Base-by-base conservation (phyloP, 768 basidiomycete species). In the Pisolithus microcarpus region DNA sequence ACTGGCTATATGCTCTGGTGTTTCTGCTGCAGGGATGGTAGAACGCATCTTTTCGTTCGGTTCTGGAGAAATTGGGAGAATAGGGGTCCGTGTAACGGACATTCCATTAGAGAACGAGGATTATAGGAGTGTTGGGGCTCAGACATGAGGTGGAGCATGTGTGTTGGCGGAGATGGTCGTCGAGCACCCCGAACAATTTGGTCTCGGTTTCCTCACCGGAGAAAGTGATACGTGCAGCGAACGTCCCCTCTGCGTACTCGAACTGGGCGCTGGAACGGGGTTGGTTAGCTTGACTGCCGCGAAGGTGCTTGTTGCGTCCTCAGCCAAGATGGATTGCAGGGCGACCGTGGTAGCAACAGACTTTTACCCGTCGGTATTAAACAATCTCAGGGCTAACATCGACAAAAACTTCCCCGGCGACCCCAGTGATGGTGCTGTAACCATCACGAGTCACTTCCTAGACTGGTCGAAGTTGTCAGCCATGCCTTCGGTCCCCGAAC, bases 141-240 rank as follows among this genome's bases (percentile, higher is more conserved):
- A 92, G 68, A 93, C 90, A 0, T 94, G 91, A 91, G 90, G 89
- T 4, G 81, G 85, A 9, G 85, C 88, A 4, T 90, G 85, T 56
- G 79, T 93, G 7, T 73, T 94, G 49, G 79, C 89, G 0, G 85
- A 89, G 61, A 76, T 82, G 67, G 79, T 92, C 38, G 77, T 77
- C 3, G 75, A 81, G 26, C 61, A 72, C 28, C 85, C 89, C 0
- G 60, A 56, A 2, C 55, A 55, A 24, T 89, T 85, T 59, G 77
- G 76, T 8, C 61, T 81, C 5, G 49, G 45, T 21, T 31, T 9
- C 36, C 26, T 4, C 16, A 7, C 5, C 34, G 28, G 18, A 4
- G 8, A 18, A 2, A 3, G 42, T 34, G 30, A 16, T 37, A 15
- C 16, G 3, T 8, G 11, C 4, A 8, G 13, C 19, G 15, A 30